These are phyloP conservation scores for Diatrype stigma DNA, from an alignment of 2,329 filamentous ascomycete species.

Conservation along the genomic window DNA sequence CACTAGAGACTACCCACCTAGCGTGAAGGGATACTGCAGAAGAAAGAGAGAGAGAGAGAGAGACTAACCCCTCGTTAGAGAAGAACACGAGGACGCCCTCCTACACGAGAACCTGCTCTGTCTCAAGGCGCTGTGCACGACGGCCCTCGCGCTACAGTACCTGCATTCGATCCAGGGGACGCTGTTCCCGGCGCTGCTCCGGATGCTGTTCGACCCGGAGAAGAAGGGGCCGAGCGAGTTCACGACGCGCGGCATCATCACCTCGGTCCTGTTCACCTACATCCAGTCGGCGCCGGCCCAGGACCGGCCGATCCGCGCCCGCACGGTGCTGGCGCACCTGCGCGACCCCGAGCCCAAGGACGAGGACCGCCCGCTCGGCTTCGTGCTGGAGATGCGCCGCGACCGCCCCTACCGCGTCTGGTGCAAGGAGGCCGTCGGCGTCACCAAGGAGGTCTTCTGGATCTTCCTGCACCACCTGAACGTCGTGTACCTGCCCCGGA, in stretches of 20 bases:
- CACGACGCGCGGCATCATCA: constrained; percentile 84
- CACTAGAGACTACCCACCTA: too few species aligned
- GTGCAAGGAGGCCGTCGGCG: constrained; percentile 87
- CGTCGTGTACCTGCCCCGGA: constrained; percentile 64
- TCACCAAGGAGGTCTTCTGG: constrained; percentile 98
- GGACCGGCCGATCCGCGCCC: constrained; percentile 65
- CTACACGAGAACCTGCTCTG: constrained; percentile 90
- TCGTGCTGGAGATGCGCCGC: constrained; percentile 84
- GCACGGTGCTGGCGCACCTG: constrained; percentile 72
- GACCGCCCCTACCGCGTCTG: constrained; percentile 87
- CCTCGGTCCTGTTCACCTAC: constrained; percentile 84
- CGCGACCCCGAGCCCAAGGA: constrained; percentile 75
- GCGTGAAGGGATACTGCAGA: too few species aligned
- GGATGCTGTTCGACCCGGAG: constrained; percentile 94
- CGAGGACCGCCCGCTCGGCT: constrained; percentile 71
- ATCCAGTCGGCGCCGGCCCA: constrained; percentile 62
- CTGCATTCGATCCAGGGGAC: constrained; percentile 74
- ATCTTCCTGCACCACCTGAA: constrained; percentile 96
- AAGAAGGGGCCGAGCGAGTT: constrained; percentile 98
- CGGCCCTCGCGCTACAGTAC: constrained; percentile 77
- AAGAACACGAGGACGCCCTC: constrained; percentile 92
- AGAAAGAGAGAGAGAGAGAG: neutral
- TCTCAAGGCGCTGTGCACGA: constrained; percentile 91
- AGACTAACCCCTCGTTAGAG: constrained; percentile 47
- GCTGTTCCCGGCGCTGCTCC: constrained; percentile 80